Percentiles rank a stretch among this genome's conserved stretches.
Conservation (phyloP, 306 rosid species). For the Sicyos edulis region DNA sequence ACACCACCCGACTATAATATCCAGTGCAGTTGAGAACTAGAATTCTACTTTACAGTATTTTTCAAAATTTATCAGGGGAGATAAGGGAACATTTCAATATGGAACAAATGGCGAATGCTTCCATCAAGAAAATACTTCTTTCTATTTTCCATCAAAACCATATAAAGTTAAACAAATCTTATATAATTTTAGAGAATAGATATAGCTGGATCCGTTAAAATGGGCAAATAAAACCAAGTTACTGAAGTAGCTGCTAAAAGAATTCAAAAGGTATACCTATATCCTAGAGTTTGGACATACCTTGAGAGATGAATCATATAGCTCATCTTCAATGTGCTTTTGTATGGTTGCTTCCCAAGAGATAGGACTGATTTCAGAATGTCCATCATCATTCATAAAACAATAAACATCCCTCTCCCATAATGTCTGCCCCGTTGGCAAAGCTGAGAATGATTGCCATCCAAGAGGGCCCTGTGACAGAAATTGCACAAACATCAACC, state of each 20-base stretch:
- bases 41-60: not conserved
- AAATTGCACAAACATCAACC: slow-evolving; percentile 28
- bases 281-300: slow-evolving; percentile 26
- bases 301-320: slow-evolving; percentile 65
- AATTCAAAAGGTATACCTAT: not conserved
- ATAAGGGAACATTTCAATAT: not conserved
- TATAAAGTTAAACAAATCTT: not conserved
- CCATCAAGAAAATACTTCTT: not conserved
- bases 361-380: slow-evolving; percentile 62
- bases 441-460: slow-evolving; percentile 68
- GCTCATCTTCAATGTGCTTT: slow-evolving; percentile 85
- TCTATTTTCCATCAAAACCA: not conserved
- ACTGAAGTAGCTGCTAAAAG: not conserved
- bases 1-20: not conserved
- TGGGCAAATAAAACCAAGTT: not conserved
- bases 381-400: slow-evolving; percentile 51
- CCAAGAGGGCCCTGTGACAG: slow-evolving; percentile 90
- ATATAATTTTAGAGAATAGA: not conserved
- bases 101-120: not conserved
- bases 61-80: not conserved
- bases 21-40: not conserved
- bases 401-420: slow-evolving; percentile 63
- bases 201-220: not conserved
- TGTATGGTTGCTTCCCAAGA: slow-evolving; percentile 95
- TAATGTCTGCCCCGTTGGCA: slow-evolving; percentile 56